Conservation (phyloP, 768 basidiomycete species). For the Leccinellum rugosiceps region DNA sequence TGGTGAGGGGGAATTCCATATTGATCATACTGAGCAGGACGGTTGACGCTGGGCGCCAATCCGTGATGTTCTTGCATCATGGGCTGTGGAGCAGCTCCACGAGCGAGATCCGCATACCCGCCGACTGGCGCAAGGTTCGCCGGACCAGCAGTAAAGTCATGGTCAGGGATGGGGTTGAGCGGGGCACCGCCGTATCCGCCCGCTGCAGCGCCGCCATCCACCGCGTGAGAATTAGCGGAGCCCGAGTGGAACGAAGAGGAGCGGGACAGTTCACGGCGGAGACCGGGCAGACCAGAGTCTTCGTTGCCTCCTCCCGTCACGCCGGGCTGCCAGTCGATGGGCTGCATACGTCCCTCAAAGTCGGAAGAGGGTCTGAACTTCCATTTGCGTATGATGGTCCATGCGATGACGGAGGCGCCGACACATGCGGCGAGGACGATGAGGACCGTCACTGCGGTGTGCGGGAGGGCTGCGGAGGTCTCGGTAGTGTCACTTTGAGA, state of each 20-base stretch:
- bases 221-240: constrained; percentile 34
- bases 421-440: constrained; percentile 68
- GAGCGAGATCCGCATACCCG: constrained; percentile 79
- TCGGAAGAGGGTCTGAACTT: constrained; percentile 77
- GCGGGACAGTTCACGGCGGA: constrained; percentile 50
- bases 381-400: constrained; percentile 93
- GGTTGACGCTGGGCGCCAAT: constrained; percentile 41
- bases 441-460: constrained; percentile 53
- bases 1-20: constrained; percentile 62
- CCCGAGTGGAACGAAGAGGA: constrained; percentile 71
- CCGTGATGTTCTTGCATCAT: constrained; percentile 40
- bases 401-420: constrained; percentile 68
- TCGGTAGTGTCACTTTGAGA: constrained; percentile 20
- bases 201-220: constrained; percentile 21
- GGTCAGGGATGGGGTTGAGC: constrained; percentile 56
- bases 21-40: constrained; percentile 48
- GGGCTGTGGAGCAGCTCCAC: constrained; percentile 69
- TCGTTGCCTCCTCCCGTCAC: constrained; percentile 34
- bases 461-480: constrained; percentile 38
- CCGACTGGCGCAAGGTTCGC: constrained; percentile 61
- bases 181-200: constrained; percentile 25
- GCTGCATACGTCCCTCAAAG: constrained; percentile 82
- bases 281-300: constrained; percentile 42
- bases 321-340: constrained; percentile 84
- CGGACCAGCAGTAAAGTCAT: constrained; percentile 73